A percentile compares a stretch with the other conserved stretches of the same genome.
phyloP scores from a whole-genome alignment of 2,329 filamentous ascomycete genomes.

The Colletotrichum sp. region DNA sequence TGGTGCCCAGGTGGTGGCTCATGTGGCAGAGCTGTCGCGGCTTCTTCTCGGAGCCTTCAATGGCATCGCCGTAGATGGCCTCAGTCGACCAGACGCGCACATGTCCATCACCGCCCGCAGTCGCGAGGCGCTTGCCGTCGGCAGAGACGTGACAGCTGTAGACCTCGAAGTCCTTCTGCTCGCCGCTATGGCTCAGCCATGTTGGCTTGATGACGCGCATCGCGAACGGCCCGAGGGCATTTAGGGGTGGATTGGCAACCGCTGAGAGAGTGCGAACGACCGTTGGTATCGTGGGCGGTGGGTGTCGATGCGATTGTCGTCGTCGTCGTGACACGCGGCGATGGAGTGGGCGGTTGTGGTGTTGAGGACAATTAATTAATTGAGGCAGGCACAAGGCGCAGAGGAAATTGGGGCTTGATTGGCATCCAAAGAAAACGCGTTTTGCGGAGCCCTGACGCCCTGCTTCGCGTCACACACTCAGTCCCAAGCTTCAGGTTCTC shows the following conservation, averaged over 20 bases:
- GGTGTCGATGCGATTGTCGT: neutral
- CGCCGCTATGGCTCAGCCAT: constrained; percentile 95
- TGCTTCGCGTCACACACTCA: constrained; percentile 2
- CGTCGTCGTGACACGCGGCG: neutral
- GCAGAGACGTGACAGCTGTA: constrained; percentile 98
- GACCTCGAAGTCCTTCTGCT: constrained; percentile 98
- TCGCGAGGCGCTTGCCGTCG: constrained; percentile 89
- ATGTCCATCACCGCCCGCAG: constrained; percentile 95
- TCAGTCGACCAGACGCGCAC: constrained; percentile 98
- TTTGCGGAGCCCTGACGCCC: constrained; percentile 14
- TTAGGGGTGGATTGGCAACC: neutral
- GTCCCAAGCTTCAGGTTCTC: constrained; percentile 6
- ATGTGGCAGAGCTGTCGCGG: constrained; percentile 96
- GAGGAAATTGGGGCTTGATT: constrained; percentile 13
- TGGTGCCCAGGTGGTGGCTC: constrained; percentile 97
- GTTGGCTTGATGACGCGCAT: constrained; percentile 94
- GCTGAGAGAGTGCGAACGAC: neutral
- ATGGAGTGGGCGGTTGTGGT: neutral
- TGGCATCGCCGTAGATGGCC: constrained; percentile 74
- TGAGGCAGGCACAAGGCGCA: neutral
- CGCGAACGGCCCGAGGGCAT: constrained; percentile 13
- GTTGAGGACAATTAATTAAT: neutral
- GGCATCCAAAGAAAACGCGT: constrained; percentile 17
- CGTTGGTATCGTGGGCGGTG: neutral
- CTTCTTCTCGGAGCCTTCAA: constrained; percentile 41